Conservation (phyloP, 345 rosid genomes). For the Salix brachista region DNA sequence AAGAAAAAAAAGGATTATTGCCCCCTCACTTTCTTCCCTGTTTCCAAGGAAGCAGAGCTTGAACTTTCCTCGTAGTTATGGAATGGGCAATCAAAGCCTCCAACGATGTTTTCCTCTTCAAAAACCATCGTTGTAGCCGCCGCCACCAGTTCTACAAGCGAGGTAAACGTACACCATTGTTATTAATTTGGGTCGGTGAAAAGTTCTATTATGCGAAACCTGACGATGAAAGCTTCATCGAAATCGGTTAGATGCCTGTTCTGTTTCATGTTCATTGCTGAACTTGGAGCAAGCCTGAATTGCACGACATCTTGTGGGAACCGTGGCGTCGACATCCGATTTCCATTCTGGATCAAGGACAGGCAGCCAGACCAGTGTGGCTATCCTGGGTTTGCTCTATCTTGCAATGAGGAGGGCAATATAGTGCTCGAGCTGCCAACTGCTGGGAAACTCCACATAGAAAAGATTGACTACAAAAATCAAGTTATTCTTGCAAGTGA, state of each 20-base stretch:
- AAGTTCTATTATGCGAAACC: too few relatives aligned
- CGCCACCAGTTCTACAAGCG: too few relatives aligned
- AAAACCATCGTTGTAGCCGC: too few relatives aligned
- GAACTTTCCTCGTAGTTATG: too few relatives aligned
- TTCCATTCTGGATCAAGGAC: slow-evolving; percentile 16
- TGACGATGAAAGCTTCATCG: not conserved
- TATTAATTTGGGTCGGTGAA: too few relatives aligned
- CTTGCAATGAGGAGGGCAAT: not conserved
- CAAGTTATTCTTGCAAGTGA: not conserved
- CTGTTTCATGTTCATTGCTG: not conserved
- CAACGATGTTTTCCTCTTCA: too few relatives aligned
- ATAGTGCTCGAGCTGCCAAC: not conserved
- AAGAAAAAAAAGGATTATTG: too few relatives aligned
- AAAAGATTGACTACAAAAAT: not conserved
- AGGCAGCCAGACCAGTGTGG: slow-evolving; percentile 10
- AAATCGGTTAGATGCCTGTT: not conserved
- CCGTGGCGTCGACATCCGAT: not conserved
- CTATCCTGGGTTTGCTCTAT: slow-evolving; percentile 14
- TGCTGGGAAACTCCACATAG: not conserved
- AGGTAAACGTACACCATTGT: too few relatives aligned
- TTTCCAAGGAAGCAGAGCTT: too few relatives aligned
- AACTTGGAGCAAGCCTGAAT: not conserved
- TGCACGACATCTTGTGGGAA: slow-evolving; percentile 6
- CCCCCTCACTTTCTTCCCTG: too few relatives aligned
- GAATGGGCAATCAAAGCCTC: too few relatives aligned